Evolutionary conservation across 1,284 basidiomycete genomes (phyloP), one percentile per base, ranked within the genome.

Genomic region (Naganishia albida): DNA sequence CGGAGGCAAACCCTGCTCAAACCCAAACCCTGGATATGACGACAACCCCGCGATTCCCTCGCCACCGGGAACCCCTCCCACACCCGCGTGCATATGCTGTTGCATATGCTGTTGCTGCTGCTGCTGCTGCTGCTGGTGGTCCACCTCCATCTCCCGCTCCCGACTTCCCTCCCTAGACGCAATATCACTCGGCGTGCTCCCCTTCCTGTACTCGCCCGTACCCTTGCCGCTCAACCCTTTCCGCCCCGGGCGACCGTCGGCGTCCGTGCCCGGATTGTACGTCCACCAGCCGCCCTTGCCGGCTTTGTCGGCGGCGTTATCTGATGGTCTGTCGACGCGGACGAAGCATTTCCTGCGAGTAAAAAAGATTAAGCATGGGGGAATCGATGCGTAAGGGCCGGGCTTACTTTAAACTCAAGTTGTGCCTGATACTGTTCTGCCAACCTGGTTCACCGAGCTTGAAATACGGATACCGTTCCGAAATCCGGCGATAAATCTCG

Each of bases 251-350:
- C 78, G 69, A 8, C 78, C 78, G 64, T 78, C 78, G 63, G 77
- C 76, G 12, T 75, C 76, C 15, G 77, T 73, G 15, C 75, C 76
- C n/a, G 75, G 73, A 56, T 75, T 71, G 4, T 78, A 77, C 8
- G 78, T 79, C 78, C 78, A 79, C 78, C 78, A 79, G 8, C 78
- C 78, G 28, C 78, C 78, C 70, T 79, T 79, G 28, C 73, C 74
- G 6, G 72, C 69, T 40, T 78, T 77, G 64, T 78, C 76, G 7
- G 72, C 72, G 2, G 71, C 63, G 12, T 73, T 74, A 63, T 79
- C 78, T 10, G 72, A 70, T 2, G 67, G 67, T 68, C 77, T 75
- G 69, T 78, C 77, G 2, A 77, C 76, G 30, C 78, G 70, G 12
- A 79, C 78, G 67, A 79, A 79, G 73, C 78, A 78, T 75, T 79